These are phyloP conservation scores for Xylaria sp. DNA, from an alignment of 2,329 filamentous ascomycete genomes.

Conservation along the genomic window DNA sequence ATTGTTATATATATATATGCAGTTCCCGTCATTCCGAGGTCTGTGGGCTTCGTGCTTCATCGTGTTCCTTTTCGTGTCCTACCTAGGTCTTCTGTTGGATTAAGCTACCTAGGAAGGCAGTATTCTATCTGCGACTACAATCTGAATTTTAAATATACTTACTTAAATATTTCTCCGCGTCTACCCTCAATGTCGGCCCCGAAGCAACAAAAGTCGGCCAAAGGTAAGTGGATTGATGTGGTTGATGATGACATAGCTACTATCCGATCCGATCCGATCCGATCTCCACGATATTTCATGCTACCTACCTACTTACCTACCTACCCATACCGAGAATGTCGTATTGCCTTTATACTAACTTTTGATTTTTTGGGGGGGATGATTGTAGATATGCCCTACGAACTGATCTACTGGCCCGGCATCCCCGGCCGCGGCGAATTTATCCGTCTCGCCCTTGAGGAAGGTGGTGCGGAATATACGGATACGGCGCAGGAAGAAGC, in stretches of 20 bases:
- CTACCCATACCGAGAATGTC: too few species aligned
- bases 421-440: conserved; percentile 78
- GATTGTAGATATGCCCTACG: conserved; percentile 56
- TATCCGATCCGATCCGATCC: too few species aligned
- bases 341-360: not conserved
- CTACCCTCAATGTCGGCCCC: conserved; percentile 32
- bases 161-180: too few species aligned
- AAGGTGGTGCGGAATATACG: conserved; percentile 66
- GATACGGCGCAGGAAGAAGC: conserved; percentile 59
- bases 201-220: conserved; percentile 49
- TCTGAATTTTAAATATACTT: too few species aligned
- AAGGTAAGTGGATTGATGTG: conserved; percentile 33
- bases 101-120: not conserved
- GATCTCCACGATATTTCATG: too few species aligned
- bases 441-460: conserved; percentile 75
- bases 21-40: too few species aligned
- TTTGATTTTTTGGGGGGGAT: too few species aligned
- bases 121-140: too few species aligned
- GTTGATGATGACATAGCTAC: too few species aligned
- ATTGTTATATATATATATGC: too few species aligned
- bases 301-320: too few species aligned
- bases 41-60: not conserved
- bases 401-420: conserved; percentile 73
- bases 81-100: not conserved
- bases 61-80: not conserved